Percentiles rank a stretch among this genome's conserved stretches.
Conservation (phyloP, 2,329 filamentous ascomycete species). For the Talaromyces rugulosus region DNA sequence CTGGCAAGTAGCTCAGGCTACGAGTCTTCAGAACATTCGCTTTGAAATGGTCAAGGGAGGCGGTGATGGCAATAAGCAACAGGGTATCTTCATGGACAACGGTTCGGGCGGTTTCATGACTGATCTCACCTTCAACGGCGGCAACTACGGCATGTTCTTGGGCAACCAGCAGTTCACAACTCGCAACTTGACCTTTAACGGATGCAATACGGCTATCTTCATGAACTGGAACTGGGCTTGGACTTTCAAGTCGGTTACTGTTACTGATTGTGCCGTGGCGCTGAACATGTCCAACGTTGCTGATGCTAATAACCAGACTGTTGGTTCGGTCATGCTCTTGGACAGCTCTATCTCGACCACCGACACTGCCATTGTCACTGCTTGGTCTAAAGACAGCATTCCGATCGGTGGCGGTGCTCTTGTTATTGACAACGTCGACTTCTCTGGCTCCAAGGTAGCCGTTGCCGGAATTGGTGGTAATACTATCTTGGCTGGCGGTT, state of each 20-base stretch:
- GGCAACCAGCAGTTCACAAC: constrained; percentile 86
- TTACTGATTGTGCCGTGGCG: constrained; percentile 71
- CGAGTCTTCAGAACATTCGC: constrained; percentile 73
- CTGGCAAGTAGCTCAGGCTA: constrained; percentile 83
- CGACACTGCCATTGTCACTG: constrained; percentile 69
- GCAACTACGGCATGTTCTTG: constrained; percentile 71
- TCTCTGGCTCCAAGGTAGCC: constrained; percentile 64
- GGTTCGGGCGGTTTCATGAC: constrained; percentile 80
- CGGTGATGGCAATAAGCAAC: constrained; percentile 61
- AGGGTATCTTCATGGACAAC: constrained; percentile 81
- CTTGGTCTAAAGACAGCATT: constrained; percentile 61
- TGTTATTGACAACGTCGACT: constrained; percentile 86
- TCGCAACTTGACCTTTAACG: constrained; percentile 76
- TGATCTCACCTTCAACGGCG: constrained; percentile 79
- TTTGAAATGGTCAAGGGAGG: constrained; percentile 72
- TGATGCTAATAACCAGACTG: constrained; percentile 56
- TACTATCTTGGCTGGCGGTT: constrained; percentile 64
- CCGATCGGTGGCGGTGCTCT: constrained; percentile 73
- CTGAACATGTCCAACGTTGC: constrained; percentile 71
- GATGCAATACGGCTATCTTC: constrained; percentile 76
- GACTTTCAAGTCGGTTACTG: constrained; percentile 70
- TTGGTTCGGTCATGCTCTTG: constrained; percentile 78
- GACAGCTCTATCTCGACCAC: constrained; percentile 78
- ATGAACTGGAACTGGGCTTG: constrained; percentile 94
- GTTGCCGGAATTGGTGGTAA: constrained; percentile 57